Evolutionary conservation across 306 rosid genomes (phyloP), one percentile per base, ranked within the genome.

Genomic region (Ceratonia siliqua): DNA sequence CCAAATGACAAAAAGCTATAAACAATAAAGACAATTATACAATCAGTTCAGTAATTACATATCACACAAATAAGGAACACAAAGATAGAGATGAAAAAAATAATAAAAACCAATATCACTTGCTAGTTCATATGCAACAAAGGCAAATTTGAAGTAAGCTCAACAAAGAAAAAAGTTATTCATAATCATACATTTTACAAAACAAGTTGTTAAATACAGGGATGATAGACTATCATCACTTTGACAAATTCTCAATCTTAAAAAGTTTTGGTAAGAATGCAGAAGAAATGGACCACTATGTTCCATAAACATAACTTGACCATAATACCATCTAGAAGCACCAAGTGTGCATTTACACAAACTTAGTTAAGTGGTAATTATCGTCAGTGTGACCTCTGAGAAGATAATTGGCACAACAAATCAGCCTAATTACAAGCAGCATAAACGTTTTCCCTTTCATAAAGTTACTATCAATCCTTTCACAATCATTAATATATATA

Each of bases 51-150:
- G 2, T 25, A 0, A 17, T 55, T 32, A 21, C 22, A 55, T 8
- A 41, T 45, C 53, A 69, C 27, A 22, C 11, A 22, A 22, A 57
- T 61, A 39, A 53, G 36, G 28, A 77, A 53, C 20, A 73, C 55
- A 2, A 49, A 75, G 55, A n/a, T 18, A 71, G 45, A 57, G 9
- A 66, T 12, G 8, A 74, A 62, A 57, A 30, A 25, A 79, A 75
- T n/a, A n/a, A 3, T 25, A 30, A 53, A 65, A 75, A 18, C 36
- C 38, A 64, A 65, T 11, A 64, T 30, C 57, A 18, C 58, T 42
- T 17, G 63, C 39, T 57, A 28, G 39, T 56, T 56, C 36, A 30
- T 27, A 57, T 12, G 8, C 10, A 15, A 1, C n/a, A 13, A 70
- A 62, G 22, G 57, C n/a, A n/a, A n/a, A n/a, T n/a, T n/a, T n/a